These are phyloP conservation scores for Solanum peruvianum DNA, from an alignment of 257 asterid genomes.

Conservation along the genomic window DNA sequence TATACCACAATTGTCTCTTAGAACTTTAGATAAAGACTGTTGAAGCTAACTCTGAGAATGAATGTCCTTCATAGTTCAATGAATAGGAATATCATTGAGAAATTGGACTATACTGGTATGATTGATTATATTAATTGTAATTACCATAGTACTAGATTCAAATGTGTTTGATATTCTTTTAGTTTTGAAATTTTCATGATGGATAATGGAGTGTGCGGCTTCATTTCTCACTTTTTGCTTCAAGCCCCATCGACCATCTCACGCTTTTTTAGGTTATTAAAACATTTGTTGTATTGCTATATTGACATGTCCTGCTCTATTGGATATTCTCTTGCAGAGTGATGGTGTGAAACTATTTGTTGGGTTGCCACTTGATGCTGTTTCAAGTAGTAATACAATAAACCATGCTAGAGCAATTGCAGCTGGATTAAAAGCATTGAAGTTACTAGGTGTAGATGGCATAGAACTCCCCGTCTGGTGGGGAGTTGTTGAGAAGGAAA, in stretches of 20 bases:
- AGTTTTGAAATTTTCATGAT: not conserved
- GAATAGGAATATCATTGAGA: not conserved
- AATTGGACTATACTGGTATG: not conserved
- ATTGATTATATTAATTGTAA: not conserved
- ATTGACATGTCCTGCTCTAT: not conserved
- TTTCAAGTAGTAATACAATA: constrained; percentile 38
- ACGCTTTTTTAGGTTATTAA: not conserved
- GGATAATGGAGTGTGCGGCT: not conserved
- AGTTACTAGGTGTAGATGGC: constrained; percentile 72
- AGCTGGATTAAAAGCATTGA: constrained; percentile 74
- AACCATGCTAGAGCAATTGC: constrained; percentile 68
- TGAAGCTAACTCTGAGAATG: not conserved
- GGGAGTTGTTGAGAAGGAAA: constrained; percentile 76
- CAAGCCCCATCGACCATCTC: not conserved
- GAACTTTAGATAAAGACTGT: not conserved
- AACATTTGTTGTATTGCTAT: not conserved
- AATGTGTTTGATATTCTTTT: not conserved
- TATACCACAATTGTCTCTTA: not conserved
- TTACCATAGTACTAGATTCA: not conserved
- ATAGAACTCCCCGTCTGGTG: constrained; percentile 95
- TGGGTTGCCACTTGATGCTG: constrained; percentile 73
- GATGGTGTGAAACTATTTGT: constrained; percentile 45
- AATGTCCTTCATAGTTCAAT: not conserved
- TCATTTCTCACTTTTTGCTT: not conserved
- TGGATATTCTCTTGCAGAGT: constrained; percentile 26